Evolutionary conservation across 1,284 basidiomycete species (phyloP).

Genomic region (Phylloboletellus chloephorus): DNA sequence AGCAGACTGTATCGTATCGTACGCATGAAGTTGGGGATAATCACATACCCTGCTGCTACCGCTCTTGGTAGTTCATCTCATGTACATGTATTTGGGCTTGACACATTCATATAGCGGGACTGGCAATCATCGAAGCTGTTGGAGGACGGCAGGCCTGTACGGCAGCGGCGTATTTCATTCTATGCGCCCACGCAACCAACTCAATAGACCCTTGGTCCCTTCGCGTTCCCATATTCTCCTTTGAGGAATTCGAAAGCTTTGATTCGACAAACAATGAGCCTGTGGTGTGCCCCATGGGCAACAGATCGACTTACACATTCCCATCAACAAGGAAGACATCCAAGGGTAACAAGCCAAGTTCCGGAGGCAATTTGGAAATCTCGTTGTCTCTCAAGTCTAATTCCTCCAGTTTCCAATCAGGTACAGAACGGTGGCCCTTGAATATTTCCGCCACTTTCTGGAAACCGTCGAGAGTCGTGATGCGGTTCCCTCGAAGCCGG

Average conservation of each 20-base stretch:
- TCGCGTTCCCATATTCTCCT: constrained; percentile 77
- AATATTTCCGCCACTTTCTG: constrained; percentile 53
- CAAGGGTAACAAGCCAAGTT: constrained; percentile 66
- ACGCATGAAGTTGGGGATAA: too few species aligned
- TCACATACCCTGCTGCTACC: too few species aligned
- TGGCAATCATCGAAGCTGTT: not conserved
- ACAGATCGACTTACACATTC: constrained; percentile 58
- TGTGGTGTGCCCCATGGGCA: not conserved
- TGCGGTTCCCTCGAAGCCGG: constrained; percentile 59
- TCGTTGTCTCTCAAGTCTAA: constrained; percentile 76
- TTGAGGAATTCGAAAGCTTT: constrained; percentile 73
- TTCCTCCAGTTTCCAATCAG: constrained; percentile 71
- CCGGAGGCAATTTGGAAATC: constrained; percentile 58
- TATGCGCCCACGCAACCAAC: constrained; percentile 67
- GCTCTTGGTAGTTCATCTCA: not conserved
- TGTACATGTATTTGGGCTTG: not conserved
- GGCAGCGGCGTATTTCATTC: constrained; percentile 37
- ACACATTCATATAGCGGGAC: not conserved
- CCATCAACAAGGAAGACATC: constrained; percentile 79
- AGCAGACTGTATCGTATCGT: too few species aligned
- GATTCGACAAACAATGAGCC: constrained; percentile 6
- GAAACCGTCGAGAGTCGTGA: constrained; percentile 59
- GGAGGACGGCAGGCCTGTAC: not conserved
- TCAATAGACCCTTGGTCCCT: constrained; percentile 73
- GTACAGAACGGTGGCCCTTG: constrained; percentile 55